Conservation (phyloP, 495 filamentous ascomycete species). For the Paragyromitra xinjiangensis region DNA sequence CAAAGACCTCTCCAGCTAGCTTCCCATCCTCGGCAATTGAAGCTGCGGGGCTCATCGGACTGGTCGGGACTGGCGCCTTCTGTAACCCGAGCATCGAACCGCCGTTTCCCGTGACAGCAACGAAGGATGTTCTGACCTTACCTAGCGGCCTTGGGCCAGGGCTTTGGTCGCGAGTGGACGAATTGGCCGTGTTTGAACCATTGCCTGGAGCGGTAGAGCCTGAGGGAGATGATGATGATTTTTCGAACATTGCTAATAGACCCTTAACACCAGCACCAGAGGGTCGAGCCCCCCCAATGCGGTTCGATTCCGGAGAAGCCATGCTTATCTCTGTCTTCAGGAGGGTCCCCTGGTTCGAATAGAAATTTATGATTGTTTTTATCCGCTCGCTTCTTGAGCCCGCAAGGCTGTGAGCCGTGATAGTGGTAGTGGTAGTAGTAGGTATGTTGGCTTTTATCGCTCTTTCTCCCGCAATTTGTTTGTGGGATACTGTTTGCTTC, state of each 20-base stretch:
- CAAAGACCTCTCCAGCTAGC: conserved; percentile 31
- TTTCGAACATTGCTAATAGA: conserved; percentile 57
- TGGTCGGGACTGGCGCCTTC: conserved; percentile 33
- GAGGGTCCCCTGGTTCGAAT: conserved; percentile 10
- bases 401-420: neutral
- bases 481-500: conserved; percentile 3
- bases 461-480: conserved; percentile 8
- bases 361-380: conserved; percentile 5
- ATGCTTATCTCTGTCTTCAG: conserved; percentile 21
- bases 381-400: conserved; percentile 14
- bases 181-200: conserved; percentile 13
- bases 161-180: conserved; percentile 47
- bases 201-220: conserved; percentile 33
- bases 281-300: conserved; percentile 43
- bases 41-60: conserved; percentile 30
- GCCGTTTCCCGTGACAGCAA: conserved; percentile 51
- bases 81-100: conserved; percentile 50
- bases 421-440: neutral
- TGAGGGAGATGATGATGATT: conserved; percentile 45
- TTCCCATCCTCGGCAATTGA: conserved; percentile 34
- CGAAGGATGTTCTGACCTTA: conserved; percentile 55
- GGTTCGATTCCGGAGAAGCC: conserved; percentile 50
- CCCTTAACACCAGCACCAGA: conserved; percentile 54
- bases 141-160: conserved; percentile 49
- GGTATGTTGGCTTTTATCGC: conserved; percentile 12